Evolutionary conservation across 331 rosid species (phyloP).

Genomic region (Ulmus americana): DNA sequence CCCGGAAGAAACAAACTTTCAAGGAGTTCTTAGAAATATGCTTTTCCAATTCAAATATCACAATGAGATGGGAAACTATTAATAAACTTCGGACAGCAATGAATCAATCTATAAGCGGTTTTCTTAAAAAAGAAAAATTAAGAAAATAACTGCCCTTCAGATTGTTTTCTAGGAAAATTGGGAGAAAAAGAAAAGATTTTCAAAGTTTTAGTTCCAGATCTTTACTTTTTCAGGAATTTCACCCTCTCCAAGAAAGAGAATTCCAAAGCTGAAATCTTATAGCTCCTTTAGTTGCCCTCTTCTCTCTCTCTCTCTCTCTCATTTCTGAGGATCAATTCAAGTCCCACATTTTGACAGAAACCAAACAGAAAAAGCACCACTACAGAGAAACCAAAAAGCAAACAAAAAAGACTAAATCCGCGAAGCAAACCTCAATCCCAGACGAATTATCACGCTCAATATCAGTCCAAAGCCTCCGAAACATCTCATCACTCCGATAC

Average conservation of each 20-base stretch:
- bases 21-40: background rate
- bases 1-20: background rate
- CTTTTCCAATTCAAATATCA: background rate
- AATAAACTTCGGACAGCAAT: background rate
- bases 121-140: background rate
- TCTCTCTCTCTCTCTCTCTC: background rate
- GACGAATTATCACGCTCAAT: slow-evolving; percentile 70
- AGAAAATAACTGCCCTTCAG: background rate
- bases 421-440: slow-evolving; percentile 47
- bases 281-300: background rate
- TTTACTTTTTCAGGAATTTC: background rate
- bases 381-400: background rate
- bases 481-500: slow-evolving; percentile 66
- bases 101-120: background rate
- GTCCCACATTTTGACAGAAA: slow-evolving; percentile 18
- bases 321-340: background rate
- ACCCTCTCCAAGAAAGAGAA: background rate
- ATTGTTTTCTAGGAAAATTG: slow-evolving; percentile 2
- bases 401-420: background rate
- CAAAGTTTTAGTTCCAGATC: background rate
- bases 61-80: background rate
- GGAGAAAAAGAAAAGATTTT: background rate
- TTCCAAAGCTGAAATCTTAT: slow-evolving; percentile 1
- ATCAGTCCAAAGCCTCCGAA: slow-evolving; percentile 49
- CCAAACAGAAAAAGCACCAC: background rate